A percentile compares a stretch with the other conserved stretches of the same genome.
phyloP scores from a whole-genome alignment of 2,329 filamentous ascomycete genomes.

The Teratosphaeria pseudoeucalypti region DNA sequence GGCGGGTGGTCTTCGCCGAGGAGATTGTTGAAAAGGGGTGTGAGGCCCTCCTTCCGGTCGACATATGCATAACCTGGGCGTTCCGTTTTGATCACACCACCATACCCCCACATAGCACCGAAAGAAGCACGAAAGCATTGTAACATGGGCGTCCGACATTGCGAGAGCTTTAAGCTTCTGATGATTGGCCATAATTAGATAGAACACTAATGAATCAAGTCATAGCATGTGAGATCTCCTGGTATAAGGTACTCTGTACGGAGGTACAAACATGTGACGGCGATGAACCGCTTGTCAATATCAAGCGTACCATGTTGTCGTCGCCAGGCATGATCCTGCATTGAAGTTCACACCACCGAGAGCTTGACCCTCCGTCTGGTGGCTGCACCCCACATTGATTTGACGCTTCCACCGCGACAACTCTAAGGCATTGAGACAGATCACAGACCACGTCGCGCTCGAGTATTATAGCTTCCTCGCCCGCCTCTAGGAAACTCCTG shows the following conservation, averaged over 20 bases:
- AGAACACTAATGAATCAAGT: not conserved
- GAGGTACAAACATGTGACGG: not conserved
- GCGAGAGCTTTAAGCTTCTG: not conserved
- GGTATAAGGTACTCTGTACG: not conserved
- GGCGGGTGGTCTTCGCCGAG: not conserved
- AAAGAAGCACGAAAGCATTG: not conserved
- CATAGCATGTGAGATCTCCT: not conserved
- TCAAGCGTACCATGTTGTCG: not conserved
- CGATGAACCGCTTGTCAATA: not conserved
- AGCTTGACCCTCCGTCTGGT: not conserved
- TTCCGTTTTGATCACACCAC: conserved; percentile 4
- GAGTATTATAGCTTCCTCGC: not conserved
- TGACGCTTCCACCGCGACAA: not conserved
- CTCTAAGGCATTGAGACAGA: not conserved
- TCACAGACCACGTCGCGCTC: not conserved
- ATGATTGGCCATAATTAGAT: not conserved
- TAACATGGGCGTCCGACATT: not conserved
- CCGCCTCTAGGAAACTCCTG: not conserved
- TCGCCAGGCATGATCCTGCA: not conserved
- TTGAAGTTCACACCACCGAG: not conserved
- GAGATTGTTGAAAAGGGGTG: not conserved
- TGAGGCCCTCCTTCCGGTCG: not conserved
- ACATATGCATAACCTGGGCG: conserved; percentile 4
- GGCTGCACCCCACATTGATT: not conserved
- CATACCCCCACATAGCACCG: not conserved